These are phyloP conservation scores for Trypanosoma mega DNA, from an alignment of 208 protist genomes.

Conservation along the genomic window DNA sequence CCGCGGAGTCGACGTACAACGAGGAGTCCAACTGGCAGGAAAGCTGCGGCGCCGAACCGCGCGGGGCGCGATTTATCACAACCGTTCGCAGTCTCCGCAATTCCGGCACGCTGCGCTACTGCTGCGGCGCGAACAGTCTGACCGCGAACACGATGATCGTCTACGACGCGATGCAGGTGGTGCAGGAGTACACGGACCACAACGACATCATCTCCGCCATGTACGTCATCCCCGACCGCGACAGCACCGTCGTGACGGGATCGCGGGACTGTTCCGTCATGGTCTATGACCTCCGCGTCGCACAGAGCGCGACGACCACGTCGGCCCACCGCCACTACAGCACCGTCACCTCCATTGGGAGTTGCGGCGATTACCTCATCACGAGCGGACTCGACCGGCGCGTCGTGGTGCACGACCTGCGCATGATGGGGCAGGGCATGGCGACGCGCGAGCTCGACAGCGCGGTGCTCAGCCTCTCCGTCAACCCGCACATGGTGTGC, in stretches of 20 bases:
- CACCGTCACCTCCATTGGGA: conserved; percentile 76
- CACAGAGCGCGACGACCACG: conserved; percentile 43
- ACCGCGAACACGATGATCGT: conserved; percentile 48
- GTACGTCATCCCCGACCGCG: conserved; percentile 62
- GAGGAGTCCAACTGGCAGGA: conserved; percentile 75
- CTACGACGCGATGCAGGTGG: conserved; percentile 59
- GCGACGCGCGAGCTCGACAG: conserved; percentile 71
- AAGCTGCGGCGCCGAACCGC: conserved; percentile 66
- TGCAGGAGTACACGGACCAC: conserved; percentile 79
- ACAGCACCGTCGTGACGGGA: conserved; percentile 72
- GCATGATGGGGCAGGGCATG: conserved; percentile 61
- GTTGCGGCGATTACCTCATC: conserved; percentile 79
- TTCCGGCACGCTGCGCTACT: conserved; percentile 44
- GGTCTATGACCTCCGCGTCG: conserved; percentile 66
- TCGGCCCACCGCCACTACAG: conserved; percentile 60
- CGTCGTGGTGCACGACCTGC: conserved; percentile 72
- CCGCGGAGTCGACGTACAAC: conserved; percentile 41
- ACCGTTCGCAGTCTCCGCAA: conserved; percentile 54
- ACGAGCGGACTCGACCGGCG: conserved; percentile 78
- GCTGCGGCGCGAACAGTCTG: conserved; percentile 51
- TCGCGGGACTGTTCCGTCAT: conserved; percentile 81
- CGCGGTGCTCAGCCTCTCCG: conserved; percentile 69
- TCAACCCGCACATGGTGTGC: conserved; percentile 67
- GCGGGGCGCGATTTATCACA: conserved; percentile 72
- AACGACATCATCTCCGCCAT: conserved; percentile 83